phyloP scores from a whole-genome alignment of 805 yeast species.

The Maudiozyma turicensis region DNA sequence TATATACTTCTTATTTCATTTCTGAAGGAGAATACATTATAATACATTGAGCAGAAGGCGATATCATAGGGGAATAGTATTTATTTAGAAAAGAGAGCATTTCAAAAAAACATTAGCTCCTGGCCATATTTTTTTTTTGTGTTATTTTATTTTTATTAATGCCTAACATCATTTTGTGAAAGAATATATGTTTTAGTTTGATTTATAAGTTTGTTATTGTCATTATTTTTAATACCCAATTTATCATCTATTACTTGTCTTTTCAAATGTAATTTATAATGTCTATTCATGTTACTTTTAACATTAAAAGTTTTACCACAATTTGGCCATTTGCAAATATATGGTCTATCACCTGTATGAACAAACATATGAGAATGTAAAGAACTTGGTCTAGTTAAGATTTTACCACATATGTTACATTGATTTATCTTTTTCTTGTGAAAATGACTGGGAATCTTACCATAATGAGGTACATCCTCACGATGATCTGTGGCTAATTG shows the following conservation, averaged over 20 bases:
- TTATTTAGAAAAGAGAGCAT: no score
- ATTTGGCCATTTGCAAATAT: conserved; percentile 44
- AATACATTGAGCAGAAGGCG: neutral
- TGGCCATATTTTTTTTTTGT: neutral
- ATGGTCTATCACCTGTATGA: conserved; percentile 68
- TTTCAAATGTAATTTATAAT: conserved; percentile 49
- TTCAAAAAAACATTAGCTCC: neutral
- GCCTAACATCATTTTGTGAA: neutral
- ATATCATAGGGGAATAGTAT: no score
- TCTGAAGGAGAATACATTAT: neutral
- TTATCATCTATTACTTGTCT: conserved; percentile 2
- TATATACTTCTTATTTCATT: no score
- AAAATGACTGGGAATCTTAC: neutral
- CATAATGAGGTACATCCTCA: neutral
- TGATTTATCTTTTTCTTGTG: conserved; percentile 24
- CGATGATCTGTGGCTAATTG: neutral
- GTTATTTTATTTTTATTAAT: neutral
- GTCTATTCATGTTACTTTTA: conserved; percentile 69
- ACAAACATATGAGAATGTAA: conserved; percentile 65
- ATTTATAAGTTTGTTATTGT: neutral
- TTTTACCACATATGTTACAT: conserved; percentile 49
- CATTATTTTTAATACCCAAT: neutral
- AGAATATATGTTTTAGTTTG: neutral
- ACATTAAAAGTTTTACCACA: conserved; percentile 64
- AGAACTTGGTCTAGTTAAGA: conserved; percentile 69